Base-by-base conservation (phyloP, 164 flowering plant genomes). In the Nymphaea colorata region DNA sequence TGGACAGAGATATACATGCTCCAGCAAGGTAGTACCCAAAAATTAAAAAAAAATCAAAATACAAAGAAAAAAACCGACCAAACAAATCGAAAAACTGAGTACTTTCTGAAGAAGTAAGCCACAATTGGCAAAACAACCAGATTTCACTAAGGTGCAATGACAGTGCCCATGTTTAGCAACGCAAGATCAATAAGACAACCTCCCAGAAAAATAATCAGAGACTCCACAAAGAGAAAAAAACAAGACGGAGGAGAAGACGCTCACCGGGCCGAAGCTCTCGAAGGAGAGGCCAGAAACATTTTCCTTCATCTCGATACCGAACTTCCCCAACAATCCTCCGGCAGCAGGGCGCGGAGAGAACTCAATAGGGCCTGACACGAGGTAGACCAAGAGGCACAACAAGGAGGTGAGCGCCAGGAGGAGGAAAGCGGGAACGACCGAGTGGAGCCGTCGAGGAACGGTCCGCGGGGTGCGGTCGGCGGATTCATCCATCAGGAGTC, bases 301-400 rank as follows among this genome's bases (percentile, higher is more conserved):
- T 8, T 51, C 8, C 57, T 51, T 10, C 8, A 15, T 15, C 8
- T 10, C 8, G 57, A 51, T 10, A 15, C 14, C 12, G 12, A 51
- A 15, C 14, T 51, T 51, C 57, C 14, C 12, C 57, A 51, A 15
- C 57, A 51, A 51, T 3, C 57, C 57, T 51, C 57, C 57, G 57
- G 57, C 15, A 15, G 14, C 8, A 10, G 66, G 36, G 16, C 36
- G 70, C 18, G 65, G 12, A 10, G 42, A 4, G 66, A 5, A 3
- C 10, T 36, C 67, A 36, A 43, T 2, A 6, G 70, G 70, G 7
- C n/a, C 18, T 10, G 64, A 62, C 15, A 18, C 25, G 44, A 18
- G 44, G 60, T 53, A 72, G 66, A 72, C 43, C 25, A 72, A 66
- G 15, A 62, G 59, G 67, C 70, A 72, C 42, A 70, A 67, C 55